Conservation (phyloP, 1,284 basidiomycete genomes). For the Moniliophthora roreri region DNA sequence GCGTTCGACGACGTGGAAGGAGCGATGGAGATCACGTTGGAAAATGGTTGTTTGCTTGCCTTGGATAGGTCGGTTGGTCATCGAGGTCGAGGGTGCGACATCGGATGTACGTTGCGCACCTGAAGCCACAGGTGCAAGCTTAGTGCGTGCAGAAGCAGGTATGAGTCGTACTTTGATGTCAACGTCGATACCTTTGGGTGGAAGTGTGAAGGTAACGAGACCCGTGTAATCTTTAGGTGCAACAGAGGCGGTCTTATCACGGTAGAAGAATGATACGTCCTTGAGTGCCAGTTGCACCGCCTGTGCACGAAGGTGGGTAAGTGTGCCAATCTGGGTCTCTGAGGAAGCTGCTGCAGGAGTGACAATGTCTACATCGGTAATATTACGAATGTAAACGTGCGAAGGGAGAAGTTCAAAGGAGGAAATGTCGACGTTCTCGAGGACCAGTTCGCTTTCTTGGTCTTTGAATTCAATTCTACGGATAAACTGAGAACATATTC, state of each 20-base stretch:
- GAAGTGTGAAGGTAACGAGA: constrained; percentile 57
- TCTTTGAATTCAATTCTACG: constrained; percentile 68
- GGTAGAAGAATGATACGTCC: constrained; percentile 72
- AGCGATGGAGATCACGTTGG: constrained; percentile 41
- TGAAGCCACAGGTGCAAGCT: constrained; percentile 7
- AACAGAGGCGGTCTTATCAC: constrained; percentile 52
- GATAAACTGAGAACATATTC: constrained; percentile 5
- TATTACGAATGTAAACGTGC: constrained; percentile 68
- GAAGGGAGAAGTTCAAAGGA: constrained; percentile 64
- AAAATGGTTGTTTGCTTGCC: constrained; percentile 18
- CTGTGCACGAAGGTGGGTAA: constrained; percentile 62
- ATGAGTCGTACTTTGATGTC: constrained; percentile 65
- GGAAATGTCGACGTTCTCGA: constrained; percentile 70
- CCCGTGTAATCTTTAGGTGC: constrained; percentile 59
- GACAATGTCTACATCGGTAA: constrained; percentile 67
- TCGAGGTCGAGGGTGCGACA: constrained; percentile 26
- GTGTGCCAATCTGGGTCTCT: constrained; percentile 52
- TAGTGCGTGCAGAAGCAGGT: constrained; percentile 39
- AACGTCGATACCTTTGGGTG: constrained; percentile 62
- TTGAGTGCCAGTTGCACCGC: constrained; percentile 59
- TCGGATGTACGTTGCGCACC: constrained; percentile 2
- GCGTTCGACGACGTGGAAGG: constrained; percentile 58
- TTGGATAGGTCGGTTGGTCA: constrained; percentile 7
- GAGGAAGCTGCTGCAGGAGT: constrained; percentile 41
- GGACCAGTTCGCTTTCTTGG: constrained; percentile 62